Conservation (phyloP, 2,329 filamentous ascomycete species). For the Hypoxylon sp. region DNA sequence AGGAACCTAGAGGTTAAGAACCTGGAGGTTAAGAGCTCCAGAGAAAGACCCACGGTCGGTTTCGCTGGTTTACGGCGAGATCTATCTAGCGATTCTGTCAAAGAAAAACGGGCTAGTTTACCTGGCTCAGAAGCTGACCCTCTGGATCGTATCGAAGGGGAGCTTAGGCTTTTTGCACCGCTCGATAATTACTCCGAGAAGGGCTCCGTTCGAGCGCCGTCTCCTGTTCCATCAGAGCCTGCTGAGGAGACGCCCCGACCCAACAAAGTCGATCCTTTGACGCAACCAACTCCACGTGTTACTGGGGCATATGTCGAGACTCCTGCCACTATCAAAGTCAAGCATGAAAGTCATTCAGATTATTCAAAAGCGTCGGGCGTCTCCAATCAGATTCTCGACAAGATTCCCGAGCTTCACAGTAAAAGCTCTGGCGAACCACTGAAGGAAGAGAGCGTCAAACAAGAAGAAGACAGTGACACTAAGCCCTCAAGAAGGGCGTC, state of each 20-base stretch:
- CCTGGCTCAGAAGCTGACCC: slow-evolving; percentile 67
- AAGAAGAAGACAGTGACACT: slow-evolving; percentile 19
- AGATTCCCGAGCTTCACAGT: slow-evolving; percentile 16
- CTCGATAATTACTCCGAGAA: slow-evolving; percentile 69
- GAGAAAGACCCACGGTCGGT: slow-evolving; percentile 60
- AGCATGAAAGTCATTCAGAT: slow-evolving; percentile 44
- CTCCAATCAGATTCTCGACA: slow-evolving; percentile 8
- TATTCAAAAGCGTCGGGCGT: slow-evolving; percentile 26
- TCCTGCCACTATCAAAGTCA: slow-evolving; percentile 61
- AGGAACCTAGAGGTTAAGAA: slow-evolving; percentile 35
- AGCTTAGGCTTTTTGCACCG: slow-evolving; percentile 70
- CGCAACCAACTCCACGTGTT: slow-evolving; percentile 68
- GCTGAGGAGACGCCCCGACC: slow-evolving; percentile 64
- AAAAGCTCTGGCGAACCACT: slow-evolving; percentile 37
- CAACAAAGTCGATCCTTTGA: slow-evolving; percentile 61
- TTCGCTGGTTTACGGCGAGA: slow-evolving; percentile 62
- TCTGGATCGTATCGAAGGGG: slow-evolving; percentile 69
- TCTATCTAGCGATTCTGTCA: slow-evolving; percentile 63
- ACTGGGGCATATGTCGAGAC: slow-evolving; percentile 72
- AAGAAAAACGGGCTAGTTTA: slow-evolving; percentile 65
- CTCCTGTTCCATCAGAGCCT: slow-evolving; percentile 58
- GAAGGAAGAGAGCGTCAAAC: slow-evolving; percentile 27
- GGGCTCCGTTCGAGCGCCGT: slow-evolving; percentile 67
- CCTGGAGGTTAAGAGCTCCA: slow-evolving; percentile 51
- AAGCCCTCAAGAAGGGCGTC: slow-evolving; percentile 25